Conservation (phyloP, 2,329 filamentous ascomycete genomes). For the Plectosphaerella sp. region DNA sequence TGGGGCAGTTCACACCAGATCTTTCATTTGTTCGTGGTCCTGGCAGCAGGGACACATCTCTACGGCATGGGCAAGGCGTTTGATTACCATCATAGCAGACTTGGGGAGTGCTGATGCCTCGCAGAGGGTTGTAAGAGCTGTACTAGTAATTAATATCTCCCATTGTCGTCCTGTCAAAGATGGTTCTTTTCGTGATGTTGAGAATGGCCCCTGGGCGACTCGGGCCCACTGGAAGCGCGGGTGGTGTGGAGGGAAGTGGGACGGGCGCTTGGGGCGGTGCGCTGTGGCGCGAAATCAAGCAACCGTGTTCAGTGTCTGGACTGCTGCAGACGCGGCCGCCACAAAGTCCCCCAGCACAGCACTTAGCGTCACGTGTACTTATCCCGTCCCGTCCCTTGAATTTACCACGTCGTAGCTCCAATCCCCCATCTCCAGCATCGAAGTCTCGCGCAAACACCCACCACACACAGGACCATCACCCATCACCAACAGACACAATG, state of each 20-base stretch:
- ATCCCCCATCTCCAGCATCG: background rate
- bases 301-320: background rate
- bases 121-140: no score
- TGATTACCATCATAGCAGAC: conserved; percentile 70
- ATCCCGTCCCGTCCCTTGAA: background rate
- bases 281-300: no score
- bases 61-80: conserved; percentile 79
- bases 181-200: no score
- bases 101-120: conserved; percentile 25
- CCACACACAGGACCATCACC: background rate
- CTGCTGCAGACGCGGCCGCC: background rate
- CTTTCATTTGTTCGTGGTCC: conserved; percentile 84
- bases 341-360: background rate
- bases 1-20: conserved; percentile 94
- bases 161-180: no score
- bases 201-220: no score
- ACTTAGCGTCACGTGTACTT: background rate
- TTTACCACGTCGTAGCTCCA: background rate
- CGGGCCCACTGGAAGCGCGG: no score
- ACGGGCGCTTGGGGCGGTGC: no score
- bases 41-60: conserved; percentile 78
- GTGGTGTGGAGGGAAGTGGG: no score
- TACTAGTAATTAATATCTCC: no score
- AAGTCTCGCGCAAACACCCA: background rate
- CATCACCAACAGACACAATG: conserved; percentile 36